Percentiles rank a stretch among this genome's conserved stretches.
These are phyloP conservation scores for Escallonia rubra DNA, from an alignment of 129 eudicot species.

Conservation along the genomic window DNA sequence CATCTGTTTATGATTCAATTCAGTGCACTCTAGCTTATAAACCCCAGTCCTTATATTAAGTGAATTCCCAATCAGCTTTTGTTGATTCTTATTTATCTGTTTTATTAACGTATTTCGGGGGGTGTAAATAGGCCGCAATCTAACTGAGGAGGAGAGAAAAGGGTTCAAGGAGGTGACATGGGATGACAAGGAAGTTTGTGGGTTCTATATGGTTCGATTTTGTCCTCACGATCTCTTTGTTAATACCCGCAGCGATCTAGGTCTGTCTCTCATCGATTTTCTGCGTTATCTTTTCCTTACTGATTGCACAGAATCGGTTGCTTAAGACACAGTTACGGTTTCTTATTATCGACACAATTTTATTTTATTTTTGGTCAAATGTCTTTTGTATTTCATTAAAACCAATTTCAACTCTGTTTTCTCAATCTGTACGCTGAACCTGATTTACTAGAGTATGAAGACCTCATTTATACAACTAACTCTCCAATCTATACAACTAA, in stretches of 20 bases:
- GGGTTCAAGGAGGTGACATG: slow-evolving; percentile 80
- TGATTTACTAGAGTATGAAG: too few species aligned
- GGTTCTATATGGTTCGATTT: slow-evolving; percentile 84
- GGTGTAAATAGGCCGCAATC: slow-evolving; percentile 55
- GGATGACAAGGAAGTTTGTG: slow-evolving; percentile 96
- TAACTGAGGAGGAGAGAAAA: slow-evolving; percentile 94
- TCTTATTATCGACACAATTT: too few species aligned
- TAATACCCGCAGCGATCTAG: slow-evolving; percentile 91
- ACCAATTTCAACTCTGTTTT: too few species aligned
- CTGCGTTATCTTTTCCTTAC: too few species aligned
- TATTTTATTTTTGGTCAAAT: too few species aligned
- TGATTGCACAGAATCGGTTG: too few species aligned
- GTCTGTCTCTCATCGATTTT: slow-evolving; percentile 25
- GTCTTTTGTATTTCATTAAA: too few species aligned
- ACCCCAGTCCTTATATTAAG: background rate
- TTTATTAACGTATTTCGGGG: background rate
- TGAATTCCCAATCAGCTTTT: background rate
- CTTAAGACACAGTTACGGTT: too few species aligned
- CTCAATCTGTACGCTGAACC: too few species aligned
- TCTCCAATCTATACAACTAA: too few species aligned
- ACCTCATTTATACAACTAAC: too few species aligned
- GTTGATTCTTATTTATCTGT: background rate
- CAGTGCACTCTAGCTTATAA: background rate
- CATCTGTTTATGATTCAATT: background rate
- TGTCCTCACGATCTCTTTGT: slow-evolving; percentile 97